A percentile compares a stretch with the other conserved stretches of the same genome.
Conservation (phyloP, 306 rosid species). For the Castanea sativa region DNA sequence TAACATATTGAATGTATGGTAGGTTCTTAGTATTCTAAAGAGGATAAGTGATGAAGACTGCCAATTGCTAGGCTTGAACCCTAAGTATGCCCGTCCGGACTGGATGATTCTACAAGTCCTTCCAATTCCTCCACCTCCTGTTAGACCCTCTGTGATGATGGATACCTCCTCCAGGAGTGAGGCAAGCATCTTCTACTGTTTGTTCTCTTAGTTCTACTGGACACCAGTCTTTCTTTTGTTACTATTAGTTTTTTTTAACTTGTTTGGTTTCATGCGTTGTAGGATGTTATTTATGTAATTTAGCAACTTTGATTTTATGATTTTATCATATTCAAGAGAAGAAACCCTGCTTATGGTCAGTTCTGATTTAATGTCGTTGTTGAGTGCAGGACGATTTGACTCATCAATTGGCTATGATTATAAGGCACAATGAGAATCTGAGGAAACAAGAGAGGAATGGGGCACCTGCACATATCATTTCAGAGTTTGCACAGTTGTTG, state of each 20-base stretch:
- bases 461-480: conserved; percentile 94
- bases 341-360: neutral
- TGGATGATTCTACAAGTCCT: conserved; percentile 99
- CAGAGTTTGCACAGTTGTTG: conserved; percentile 93
- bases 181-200: conserved; percentile 50
- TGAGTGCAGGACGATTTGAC: conserved; percentile 83
- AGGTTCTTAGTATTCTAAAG: conserved; percentile 92
- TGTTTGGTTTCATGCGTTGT: conserved; percentile 8
- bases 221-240: neutral
- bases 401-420: conserved; percentile 98
- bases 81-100: conserved; percentile 95
- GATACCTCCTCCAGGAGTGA: conserved; percentile 98
- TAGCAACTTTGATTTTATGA: neutral
- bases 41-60: conserved; percentile 96
- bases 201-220: neutral
- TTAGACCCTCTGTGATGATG: conserved; percentile 99
- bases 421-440: conserved; percentile 90
- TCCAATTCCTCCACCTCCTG: conserved; percentile 99
- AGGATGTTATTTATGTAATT: neutral
- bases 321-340: neutral
- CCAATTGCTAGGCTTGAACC: conserved; percentile 80
- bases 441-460: conserved; percentile 96
- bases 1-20: conserved; percentile 19
- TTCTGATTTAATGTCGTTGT: conserved; percentile 24
- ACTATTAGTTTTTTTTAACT: conserved; percentile 8